Evolutionary conservation across 2,329 filamentous ascomycete species (phyloP).

Genomic region (Trichoderma sp.): DNA sequence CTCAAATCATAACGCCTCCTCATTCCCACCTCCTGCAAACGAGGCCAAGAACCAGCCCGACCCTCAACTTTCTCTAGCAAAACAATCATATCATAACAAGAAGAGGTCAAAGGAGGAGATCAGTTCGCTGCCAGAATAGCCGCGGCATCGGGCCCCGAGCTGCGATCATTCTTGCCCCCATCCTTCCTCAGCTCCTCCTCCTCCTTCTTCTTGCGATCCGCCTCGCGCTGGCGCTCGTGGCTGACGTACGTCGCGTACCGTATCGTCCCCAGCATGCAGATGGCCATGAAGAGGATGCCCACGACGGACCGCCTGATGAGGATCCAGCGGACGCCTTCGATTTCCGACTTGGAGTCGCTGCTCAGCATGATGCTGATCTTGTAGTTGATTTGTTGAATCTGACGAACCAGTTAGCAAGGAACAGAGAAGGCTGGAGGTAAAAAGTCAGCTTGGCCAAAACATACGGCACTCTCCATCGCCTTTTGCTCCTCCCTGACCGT

Average conservation of each 20-base stretch:
- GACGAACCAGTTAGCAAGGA: not conserved
- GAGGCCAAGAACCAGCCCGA: conserved; percentile 10
- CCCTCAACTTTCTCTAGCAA: not conserved
- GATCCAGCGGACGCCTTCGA: conserved; percentile 90
- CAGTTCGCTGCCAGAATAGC: conserved; percentile 61
- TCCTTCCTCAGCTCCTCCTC: conserved; percentile 49
- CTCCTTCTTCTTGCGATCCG: conserved; percentile 47
- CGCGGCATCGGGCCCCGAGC: conserved; percentile 54
- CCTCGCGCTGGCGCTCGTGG: conserved; percentile 53
- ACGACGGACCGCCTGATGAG: conserved; percentile 65
- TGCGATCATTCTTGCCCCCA: conserved; percentile 51
- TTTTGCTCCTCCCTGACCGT: conserved; percentile 85
- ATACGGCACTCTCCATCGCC: conserved; percentile 75
- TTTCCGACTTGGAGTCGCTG: conserved; percentile 87
- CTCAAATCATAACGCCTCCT: not conserved
- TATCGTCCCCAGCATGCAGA: conserved; percentile 61
- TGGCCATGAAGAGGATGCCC: conserved; percentile 67
- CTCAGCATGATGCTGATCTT: conserved; percentile 90
- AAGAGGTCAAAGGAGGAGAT: conserved; percentile 28
- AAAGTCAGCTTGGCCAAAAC: conserved; percentile 31
- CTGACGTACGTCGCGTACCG: conserved; percentile 61
- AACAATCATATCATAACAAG: not conserved
- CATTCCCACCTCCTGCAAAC: not conserved
- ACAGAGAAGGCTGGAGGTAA: not conserved
- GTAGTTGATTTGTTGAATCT: conserved; percentile 94